Conservation (phyloP, 2,329 filamentous ascomycete genomes). For the Fusarium miscanthi region DNA sequence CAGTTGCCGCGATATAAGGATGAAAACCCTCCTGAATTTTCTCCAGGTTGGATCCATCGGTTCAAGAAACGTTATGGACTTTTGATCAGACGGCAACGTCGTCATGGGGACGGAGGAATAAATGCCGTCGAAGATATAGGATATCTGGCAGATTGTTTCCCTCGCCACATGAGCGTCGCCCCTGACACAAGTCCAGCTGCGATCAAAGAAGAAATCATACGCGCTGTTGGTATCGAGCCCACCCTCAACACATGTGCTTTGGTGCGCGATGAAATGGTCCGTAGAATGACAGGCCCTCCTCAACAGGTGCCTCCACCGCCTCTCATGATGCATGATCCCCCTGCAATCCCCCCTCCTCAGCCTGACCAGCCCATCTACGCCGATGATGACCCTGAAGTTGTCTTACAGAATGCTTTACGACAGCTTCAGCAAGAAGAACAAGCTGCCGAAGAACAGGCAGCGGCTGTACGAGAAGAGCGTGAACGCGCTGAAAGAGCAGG, state of each 20-base stretch:
- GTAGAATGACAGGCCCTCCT: slow-evolving; percentile 46
- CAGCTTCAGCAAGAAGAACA: slow-evolving; percentile 70
- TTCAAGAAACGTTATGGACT: slow-evolving; percentile 73
- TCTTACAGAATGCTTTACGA: slow-evolving; percentile 68
- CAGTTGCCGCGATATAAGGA: slow-evolving; percentile 70
- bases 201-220: slow-evolving; percentile 67
- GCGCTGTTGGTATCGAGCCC: slow-evolving; percentile 66
- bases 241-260: slow-evolving; percentile 65
- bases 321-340: slow-evolving; percentile 42
- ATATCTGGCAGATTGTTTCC: slow-evolving; percentile 70
- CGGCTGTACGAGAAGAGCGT: slow-evolving; percentile 63
- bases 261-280: slow-evolving; percentile 68
- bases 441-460: slow-evolving; percentile 67
- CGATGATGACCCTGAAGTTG: slow-evolving; percentile 67
- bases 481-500: slow-evolving; percentile 59
- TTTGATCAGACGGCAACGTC: slow-evolving; percentile 66
- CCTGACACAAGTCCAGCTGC: slow-evolving; percentile 69
- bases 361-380: slow-evolving; percentile 56
- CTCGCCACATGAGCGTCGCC: slow-evolving; percentile 68
- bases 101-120: slow-evolving; percentile 59
- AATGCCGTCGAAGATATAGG: slow-evolving; percentile 66
- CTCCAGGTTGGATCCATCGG: slow-evolving; percentile 71
- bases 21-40: slow-evolving; percentile 70
- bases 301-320: slow-evolving; percentile 38
- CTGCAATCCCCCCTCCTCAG: slow-evolving; percentile 46